These are phyloP conservation scores for Pseudozyma hubeiensis DNA, from an alignment of 1,284 basidiomycete genomes.

Conservation along the genomic window DNA sequence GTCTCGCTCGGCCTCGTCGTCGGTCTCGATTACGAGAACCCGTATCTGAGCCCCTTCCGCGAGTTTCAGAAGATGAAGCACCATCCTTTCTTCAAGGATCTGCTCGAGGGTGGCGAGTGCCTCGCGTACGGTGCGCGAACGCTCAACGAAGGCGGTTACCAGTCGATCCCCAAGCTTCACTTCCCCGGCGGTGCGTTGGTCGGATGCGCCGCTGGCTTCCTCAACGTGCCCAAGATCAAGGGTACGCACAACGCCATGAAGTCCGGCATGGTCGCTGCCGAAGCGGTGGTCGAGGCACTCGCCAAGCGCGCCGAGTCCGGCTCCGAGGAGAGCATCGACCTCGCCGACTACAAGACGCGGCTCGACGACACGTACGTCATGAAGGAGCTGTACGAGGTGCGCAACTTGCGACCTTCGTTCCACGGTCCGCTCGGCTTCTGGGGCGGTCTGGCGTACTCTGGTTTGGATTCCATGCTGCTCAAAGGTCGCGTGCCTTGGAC, in stretches of 20 bases:
- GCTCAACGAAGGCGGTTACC: constrained; percentile 93
- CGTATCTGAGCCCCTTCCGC: constrained; percentile 89
- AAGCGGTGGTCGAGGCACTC: constrained; percentile 81
- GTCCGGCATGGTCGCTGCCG: constrained; percentile 95
- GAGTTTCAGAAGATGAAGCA: constrained; percentile 98
- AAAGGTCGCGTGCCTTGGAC: constrained; percentile 93
- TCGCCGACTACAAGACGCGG: constrained; percentile 80
- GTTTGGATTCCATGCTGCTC: constrained; percentile 86
- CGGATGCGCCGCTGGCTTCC: constrained; percentile 92
- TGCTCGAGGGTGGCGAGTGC: constrained; percentile 82
- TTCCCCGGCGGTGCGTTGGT: constrained; percentile 97
- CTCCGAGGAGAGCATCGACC: constrained; percentile 73
- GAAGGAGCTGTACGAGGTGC: constrained; percentile 87
- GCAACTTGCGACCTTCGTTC: constrained; percentile 93
- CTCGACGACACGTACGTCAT: constrained; percentile 88
- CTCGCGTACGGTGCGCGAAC: constrained; percentile 91
- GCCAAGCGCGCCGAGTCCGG: constrained; percentile 66
- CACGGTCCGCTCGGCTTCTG: constrained; percentile 84
- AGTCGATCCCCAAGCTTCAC: constrained; percentile 88
- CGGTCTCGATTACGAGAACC: constrained; percentile 94
- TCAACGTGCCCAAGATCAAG: constrained; percentile 98
- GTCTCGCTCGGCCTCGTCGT: constrained; percentile 92
- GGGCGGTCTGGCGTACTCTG: constrained; percentile 91
- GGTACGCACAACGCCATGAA: constrained; percentile 99
- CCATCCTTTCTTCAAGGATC: constrained; percentile 86